Conservation (phyloP, 345 rosid species). For the Moringa oleifera region DNA sequence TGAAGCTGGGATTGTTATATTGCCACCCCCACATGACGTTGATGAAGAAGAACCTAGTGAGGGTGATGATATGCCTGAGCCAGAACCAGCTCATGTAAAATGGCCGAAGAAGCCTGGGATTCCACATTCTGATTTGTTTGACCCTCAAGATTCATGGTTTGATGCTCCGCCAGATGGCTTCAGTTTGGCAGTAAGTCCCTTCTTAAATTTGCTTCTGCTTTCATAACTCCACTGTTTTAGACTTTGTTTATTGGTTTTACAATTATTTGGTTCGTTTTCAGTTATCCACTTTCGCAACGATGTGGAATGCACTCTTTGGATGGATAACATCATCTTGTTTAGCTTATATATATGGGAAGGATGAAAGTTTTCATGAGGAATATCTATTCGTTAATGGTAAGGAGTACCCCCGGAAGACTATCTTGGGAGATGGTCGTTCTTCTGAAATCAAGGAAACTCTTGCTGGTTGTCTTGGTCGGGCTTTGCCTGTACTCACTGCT, state of each 20-base stretch:
- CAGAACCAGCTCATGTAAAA: slow-evolving; percentile 41
- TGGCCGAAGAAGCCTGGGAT: slow-evolving; percentile 67
- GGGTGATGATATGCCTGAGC: slow-evolving; percentile 27
- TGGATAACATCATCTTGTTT: slow-evolving; percentile 91
- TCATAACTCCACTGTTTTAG: not conserved
- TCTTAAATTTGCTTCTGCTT: slow-evolving; percentile 6
- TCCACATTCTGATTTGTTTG: slow-evolving; percentile 49
- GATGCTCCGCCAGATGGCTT: slow-evolving; percentile 85
- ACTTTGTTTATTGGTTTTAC: not conserved
- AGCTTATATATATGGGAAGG: slow-evolving; percentile 83
- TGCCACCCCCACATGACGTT: slow-evolving; percentile 41
- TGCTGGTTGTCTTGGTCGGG: slow-evolving; percentile 72
- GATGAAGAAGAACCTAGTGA: slow-evolving; percentile 26
- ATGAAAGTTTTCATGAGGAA: slow-evolving; percentile 65
- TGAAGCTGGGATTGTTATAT: slow-evolving; percentile 63
- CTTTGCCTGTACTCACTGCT: slow-evolving; percentile 64
- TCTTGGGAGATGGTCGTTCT: slow-evolving; percentile 62
- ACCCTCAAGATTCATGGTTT: slow-evolving; percentile 78
- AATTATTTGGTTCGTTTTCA: slow-evolving; percentile 18
- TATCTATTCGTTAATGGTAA: slow-evolving; percentile 60
- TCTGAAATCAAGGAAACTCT: slow-evolving; percentile 80
- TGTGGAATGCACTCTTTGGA: slow-evolving; percentile 84
- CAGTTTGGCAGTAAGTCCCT: slow-evolving; percentile 54
- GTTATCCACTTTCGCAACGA: slow-evolving; percentile 81
- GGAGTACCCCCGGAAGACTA: slow-evolving; percentile 51